phyloP scores from a whole-genome alignment of 2,329 filamentous ascomycete genomes.

The Aureobasidium uvarum region DNA sequence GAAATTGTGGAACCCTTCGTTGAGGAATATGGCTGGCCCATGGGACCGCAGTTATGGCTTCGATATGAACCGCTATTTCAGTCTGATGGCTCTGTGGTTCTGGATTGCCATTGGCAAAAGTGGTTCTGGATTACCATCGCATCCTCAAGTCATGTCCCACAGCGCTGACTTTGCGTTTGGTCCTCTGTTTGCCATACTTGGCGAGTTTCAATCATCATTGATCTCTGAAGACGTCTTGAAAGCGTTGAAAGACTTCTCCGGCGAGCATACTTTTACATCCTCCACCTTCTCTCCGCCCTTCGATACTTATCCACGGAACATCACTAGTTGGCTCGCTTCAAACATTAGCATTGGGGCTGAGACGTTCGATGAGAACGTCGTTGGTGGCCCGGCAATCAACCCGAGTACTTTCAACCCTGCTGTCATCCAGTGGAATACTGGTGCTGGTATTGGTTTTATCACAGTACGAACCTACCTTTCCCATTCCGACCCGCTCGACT shows the following conservation, averaged over 20 bases:
- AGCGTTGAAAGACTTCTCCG: conserved; percentile 50
- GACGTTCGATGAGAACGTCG: conserved; percentile 55
- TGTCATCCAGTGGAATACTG: conserved; percentile 58
- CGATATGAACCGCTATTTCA: conserved; percentile 62
- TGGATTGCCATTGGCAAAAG: conserved; percentile 58
- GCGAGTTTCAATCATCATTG: conserved; percentile 51
- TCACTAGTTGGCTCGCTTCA: conserved; percentile 57
- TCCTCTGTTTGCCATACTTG: conserved; percentile 57
- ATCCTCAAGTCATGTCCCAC: conserved; percentile 58
- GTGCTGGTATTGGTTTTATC: conserved; percentile 40
- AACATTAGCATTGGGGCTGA: conserved; percentile 61
- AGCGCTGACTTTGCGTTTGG: conserved; percentile 59
- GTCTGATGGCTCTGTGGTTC: conserved; percentile 58
- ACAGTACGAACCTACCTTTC: conserved; percentile 18
- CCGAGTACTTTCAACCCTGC: conserved; percentile 58
- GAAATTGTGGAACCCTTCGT: conserved; percentile 56
- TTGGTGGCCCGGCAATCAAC: conserved; percentile 56
- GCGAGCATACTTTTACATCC: conserved; percentile 54
- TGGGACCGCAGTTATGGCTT: conserved; percentile 65
- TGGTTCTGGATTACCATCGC: conserved; percentile 37
- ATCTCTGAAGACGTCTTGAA: conserved; percentile 44
- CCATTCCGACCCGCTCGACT: neutral
- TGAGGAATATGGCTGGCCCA: conserved; percentile 62
- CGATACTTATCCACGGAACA: conserved; percentile 57
- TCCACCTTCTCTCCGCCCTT: conserved; percentile 59